Base-by-base conservation (phyloP, 1,139 yeast species). In the Suhomyces kunorum region DNA sequence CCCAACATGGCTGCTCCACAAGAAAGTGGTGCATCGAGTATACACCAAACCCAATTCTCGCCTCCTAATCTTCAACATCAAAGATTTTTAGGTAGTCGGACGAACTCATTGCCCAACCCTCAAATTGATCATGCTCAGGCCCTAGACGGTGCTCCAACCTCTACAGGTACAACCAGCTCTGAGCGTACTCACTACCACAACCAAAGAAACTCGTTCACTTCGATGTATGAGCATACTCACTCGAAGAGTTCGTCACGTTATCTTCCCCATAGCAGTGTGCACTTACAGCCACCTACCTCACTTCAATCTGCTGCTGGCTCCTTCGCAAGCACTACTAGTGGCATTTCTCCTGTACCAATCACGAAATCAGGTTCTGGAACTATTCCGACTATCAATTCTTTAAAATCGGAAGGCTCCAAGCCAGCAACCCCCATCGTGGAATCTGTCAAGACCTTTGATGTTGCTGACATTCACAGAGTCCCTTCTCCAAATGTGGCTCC, bases 21-120 rank as follows among this genome's bases (percentile, higher is more conserved):
- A 12, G 38, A 36, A 5, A 19, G 19, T 17, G 25, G 30, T 8
- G 31, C 23, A 16, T 9, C 27, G 8, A 5, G 13, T 14, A 14
- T 9, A 8, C 23, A 16, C 2, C 41, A 26, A n/a, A 19, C 39
- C n/a, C 40, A 34, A 3, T 20, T 34, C 17, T 23, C 41, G 12
- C 32, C 39, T 5, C 30, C 33, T 12, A 17, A 19, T 9, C 15
- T 30, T 16, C 14, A 36, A 16, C 37, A 29, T 18, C 33, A 30
- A 7, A 30, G 28, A 8, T 29, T 42, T n/a, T 39, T 34, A 2
- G 36, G 40, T 17, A 42, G 42, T 16, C 35, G 63, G 16, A 59
- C 63, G 4, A 56, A 56, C 41, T 56, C 63, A 9, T 46, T 61
- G 29, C 62, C 64, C 13, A 51, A 51, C 29, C 54, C 63, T 43